A percentile compares a stretch with the other conserved stretches of the same genome.
phyloP scores from a whole-genome alignment of 1,284 basidiomycete species.

The Neonothopanus nambi region DNA sequence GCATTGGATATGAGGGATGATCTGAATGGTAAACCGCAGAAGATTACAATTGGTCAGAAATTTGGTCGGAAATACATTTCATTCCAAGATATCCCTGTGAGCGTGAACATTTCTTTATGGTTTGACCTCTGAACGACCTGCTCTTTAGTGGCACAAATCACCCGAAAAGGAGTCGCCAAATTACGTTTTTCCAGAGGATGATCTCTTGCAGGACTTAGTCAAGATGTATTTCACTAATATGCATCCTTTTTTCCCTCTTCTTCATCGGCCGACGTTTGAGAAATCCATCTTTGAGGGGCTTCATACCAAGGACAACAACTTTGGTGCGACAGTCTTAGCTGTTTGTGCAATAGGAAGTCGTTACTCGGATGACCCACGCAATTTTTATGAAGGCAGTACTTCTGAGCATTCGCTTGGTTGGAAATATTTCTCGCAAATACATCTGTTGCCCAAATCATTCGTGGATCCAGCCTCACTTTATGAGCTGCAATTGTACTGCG shows the following conservation, averaged over 20 bases:
- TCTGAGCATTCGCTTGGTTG: conserved; percentile 18
- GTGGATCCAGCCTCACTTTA: conserved; percentile 52
- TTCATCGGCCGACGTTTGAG: conserved; percentile 48
- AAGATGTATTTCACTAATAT: conserved; percentile 45
- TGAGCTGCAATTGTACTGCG: conserved; percentile 57
- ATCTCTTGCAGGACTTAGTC: conserved; percentile 41
- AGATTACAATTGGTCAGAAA: conserved; percentile 2
- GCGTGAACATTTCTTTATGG: background rate
- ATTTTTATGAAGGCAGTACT: conserved; percentile 29
- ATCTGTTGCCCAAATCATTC: conserved; percentile 45
- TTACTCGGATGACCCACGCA: conserved; percentile 47
- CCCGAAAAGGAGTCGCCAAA: background rate
- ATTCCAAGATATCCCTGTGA: conserved; percentile 5
- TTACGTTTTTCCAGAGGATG: conserved; percentile 32
- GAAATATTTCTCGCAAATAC: conserved; percentile 31
- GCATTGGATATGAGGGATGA: conserved; percentile 14
- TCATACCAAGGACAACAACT: conserved; percentile 38
- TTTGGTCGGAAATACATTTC: conserved; percentile 11
- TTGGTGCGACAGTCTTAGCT: conserved; percentile 45
- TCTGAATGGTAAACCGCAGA: background rate
- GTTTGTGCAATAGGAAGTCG: conserved; percentile 50
- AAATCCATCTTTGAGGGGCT: conserved; percentile 37
- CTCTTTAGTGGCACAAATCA: conserved; percentile 6
- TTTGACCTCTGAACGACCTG: background rate
- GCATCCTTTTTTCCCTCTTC: conserved; percentile 40